Conservation (phyloP, 1,284 basidiomycete species). For the Termitomyces sp. region DNA sequence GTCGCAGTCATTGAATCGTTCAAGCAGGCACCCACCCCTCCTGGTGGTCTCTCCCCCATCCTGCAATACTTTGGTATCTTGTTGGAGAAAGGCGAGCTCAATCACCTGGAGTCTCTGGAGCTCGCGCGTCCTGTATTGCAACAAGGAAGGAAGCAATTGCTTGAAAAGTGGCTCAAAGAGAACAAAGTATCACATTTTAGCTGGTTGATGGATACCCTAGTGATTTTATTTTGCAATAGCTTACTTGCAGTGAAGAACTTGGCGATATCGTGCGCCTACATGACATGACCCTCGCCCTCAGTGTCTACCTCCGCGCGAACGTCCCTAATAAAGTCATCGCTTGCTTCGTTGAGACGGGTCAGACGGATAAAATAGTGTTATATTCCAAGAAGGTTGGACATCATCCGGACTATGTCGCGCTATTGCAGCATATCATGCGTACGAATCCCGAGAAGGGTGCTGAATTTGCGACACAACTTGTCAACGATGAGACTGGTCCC, state of each 20-base stretch:
- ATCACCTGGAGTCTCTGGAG: slow-evolving; percentile 95
- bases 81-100: slow-evolving; percentile 96
- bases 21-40: slow-evolving; percentile 89
- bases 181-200: slow-evolving; percentile 67
- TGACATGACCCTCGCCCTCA: slow-evolving; percentile 98
- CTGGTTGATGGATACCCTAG: neutral
- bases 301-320: slow-evolving; percentile 97
- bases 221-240: slow-evolving; percentile 38
- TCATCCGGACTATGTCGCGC: slow-evolving; percentile 88
- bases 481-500: slow-evolving; percentile 91
- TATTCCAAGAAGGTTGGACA: slow-evolving; percentile 99
- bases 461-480: slow-evolving; percentile 94
- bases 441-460: slow-evolving; percentile 97
- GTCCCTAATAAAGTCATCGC: slow-evolving; percentile 99
- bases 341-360: slow-evolving; percentile 98
- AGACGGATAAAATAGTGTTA: slow-evolving; percentile 97
- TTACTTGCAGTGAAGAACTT: slow-evolving; percentile 98
- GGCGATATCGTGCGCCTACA: slow-evolving; percentile 95
- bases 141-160: slow-evolving; percentile 94
- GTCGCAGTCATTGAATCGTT: slow-evolving; percentile 96
- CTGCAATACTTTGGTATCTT: slow-evolving; percentile 98
- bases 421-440: slow-evolving; percentile 97
- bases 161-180: slow-evolving; percentile 99
- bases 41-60: slow-evolving; percentile 93
- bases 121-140: slow-evolving; percentile 94